Evolutionary conservation across 179 eudicot genomes (phyloP).

Genomic region (Actinidia polygama): DNA sequence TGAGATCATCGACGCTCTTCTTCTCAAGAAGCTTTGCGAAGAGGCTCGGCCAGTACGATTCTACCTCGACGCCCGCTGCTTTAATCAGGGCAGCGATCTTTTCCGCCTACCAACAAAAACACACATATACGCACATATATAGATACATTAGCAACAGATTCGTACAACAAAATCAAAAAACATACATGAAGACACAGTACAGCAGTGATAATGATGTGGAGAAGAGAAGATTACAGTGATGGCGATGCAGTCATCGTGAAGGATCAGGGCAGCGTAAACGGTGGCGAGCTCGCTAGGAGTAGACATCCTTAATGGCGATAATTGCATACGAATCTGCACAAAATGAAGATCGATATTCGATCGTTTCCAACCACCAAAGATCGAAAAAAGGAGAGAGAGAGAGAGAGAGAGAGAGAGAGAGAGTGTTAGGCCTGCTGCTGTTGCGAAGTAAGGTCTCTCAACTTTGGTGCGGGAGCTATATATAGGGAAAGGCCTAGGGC

Average conservation of each 20-base stretch:
- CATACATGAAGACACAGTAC: not conserved
- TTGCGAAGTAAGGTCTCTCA: too few species aligned
- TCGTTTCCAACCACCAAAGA: not conserved
- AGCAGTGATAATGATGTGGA: not conserved
- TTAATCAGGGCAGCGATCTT: constrained; percentile 57
- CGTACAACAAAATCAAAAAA: not conserved
- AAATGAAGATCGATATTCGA: not conserved
- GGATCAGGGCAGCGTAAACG: constrained; percentile 68
- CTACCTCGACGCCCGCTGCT: constrained; percentile 55
- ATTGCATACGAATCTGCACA: not conserved
- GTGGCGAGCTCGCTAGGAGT: constrained; percentile 51
- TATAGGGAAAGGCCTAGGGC: too few species aligned
- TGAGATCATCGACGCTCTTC: constrained; percentile 59
- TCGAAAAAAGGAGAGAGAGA: not conserved
- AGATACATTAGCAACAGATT: not conserved
- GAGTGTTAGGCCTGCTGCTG: too few species aligned
- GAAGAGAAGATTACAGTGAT: constrained; percentile 46
- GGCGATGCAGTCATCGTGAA: constrained; percentile 73
- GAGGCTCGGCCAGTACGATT: constrained; percentile 78
- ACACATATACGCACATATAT: not conserved
- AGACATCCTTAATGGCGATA: constrained; percentile 39
- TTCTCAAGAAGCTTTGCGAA: constrained; percentile 77
- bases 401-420: too few species aligned
- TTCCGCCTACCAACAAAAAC: constrained; percentile 49
- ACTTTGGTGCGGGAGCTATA: too few species aligned